These are phyloP conservation scores for Calocera viscosa DNA, from an alignment of 768 basidiomycete genomes.

Conservation along the genomic window DNA sequence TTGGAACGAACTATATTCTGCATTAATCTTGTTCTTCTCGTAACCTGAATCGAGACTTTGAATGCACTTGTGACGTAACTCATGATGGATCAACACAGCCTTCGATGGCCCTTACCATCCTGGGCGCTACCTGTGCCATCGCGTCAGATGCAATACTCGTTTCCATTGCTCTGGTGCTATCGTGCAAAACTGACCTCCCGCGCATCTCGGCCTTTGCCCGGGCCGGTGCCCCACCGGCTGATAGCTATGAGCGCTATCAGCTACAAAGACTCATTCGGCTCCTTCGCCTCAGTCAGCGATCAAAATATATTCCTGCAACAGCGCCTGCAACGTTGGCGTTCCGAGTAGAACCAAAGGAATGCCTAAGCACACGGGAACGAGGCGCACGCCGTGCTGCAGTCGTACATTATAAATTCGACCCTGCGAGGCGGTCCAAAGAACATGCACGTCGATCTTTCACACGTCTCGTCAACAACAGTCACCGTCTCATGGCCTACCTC, in stretches of 20 bases:
- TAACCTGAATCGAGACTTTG: not conserved
- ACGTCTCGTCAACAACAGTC: not conserved
- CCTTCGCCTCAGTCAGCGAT: too few relatives aligned
- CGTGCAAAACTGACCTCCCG: not conserved
- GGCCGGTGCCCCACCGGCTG: too few relatives aligned
- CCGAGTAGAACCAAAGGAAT: too few relatives aligned
- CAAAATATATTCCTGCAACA: too few relatives aligned
- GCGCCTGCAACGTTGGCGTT: too few relatives aligned
- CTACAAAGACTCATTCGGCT: too few relatives aligned
- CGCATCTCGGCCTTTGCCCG: not conserved
- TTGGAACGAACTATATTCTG: not conserved
- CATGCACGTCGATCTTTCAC: not conserved
- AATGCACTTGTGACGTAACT: not conserved
- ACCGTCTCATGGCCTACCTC: not conserved
- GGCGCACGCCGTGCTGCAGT: not conserved
- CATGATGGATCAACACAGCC: not conserved
- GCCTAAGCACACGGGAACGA: too few relatives aligned
- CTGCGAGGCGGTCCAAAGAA: not conserved
- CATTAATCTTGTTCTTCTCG: not conserved
- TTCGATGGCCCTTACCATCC: not conserved
- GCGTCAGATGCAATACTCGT: not conserved
- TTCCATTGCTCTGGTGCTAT: not conserved
- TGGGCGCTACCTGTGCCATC: not conserved
- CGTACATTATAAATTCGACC: not conserved
- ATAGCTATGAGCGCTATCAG: too few relatives aligned